Evolutionary conservation across 75 land plant species (phyloP).

Genomic region (Ceratopteris richardii): DNA sequence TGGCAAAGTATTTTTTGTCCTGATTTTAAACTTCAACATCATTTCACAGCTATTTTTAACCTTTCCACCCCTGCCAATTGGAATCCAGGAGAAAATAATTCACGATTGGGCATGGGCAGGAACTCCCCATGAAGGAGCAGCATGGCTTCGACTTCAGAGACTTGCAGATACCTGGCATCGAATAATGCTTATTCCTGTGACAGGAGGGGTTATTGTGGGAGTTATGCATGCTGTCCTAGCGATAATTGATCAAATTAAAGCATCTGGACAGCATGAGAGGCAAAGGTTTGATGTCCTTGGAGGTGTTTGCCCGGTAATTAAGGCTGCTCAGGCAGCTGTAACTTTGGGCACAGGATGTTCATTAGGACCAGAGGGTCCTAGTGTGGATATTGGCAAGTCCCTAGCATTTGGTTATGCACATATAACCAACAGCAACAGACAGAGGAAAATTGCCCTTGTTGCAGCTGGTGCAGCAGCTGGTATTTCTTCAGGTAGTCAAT

Average conservation of each 20-base stretch:
- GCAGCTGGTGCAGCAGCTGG: constrained; percentile 99
- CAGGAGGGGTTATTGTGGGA: constrained; percentile 94
- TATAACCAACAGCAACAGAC: constrained; percentile 85
- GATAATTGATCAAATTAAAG: constrained; percentile 72
- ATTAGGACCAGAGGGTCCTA: constrained; percentile 98
- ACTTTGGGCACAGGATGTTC: constrained; percentile 98
- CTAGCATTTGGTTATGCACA: constrained; percentile 81
- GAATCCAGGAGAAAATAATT: constrained; percentile 73
- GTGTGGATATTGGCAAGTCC: constrained; percentile 97
- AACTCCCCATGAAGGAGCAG: constrained; percentile 96
- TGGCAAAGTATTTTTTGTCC: too few relatives aligned
- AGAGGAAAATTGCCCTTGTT: constrained; percentile 88
- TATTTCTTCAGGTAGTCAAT: constrained; percentile 87
- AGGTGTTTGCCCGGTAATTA: constrained; percentile 68
- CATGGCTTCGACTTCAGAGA: constrained; percentile 92
- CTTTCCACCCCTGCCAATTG: too few relatives aligned
- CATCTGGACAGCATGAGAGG: constrained; percentile 39
- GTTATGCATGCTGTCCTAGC: constrained; percentile 84
- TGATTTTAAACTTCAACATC: too few relatives aligned
- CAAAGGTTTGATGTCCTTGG: constrained; percentile 67
- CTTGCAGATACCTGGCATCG: constrained; percentile 93
- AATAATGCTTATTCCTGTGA: constrained; percentile 78
- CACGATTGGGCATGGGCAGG: constrained; percentile 99
- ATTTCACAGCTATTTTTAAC: too few relatives aligned
- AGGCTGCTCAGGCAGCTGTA: constrained; percentile 92